phyloP scores from a whole-genome alignment of 176 grass and related monocot species.

The Themeda triandra region DNA sequence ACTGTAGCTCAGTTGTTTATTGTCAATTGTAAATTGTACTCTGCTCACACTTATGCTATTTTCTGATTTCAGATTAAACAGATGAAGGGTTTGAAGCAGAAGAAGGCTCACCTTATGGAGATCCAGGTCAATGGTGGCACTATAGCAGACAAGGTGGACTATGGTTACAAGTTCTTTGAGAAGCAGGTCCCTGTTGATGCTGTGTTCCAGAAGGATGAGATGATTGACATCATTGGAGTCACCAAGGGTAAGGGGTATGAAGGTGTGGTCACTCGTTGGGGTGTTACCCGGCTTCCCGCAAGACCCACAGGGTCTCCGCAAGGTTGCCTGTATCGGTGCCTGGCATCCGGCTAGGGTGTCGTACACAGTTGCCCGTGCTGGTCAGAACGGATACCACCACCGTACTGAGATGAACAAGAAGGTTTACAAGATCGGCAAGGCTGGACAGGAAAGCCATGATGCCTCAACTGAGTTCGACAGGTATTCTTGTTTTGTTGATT shows the following conservation, averaged over 20 bases:
- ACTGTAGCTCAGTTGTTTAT: background rate
- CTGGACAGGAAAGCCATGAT: constrained; percentile 61
- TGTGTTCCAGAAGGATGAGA: constrained; percentile 93
- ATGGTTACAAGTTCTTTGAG: constrained; percentile 82
- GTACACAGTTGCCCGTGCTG: constrained; percentile 88
- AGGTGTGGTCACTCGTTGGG: constrained; percentile 96
- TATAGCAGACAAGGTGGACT: constrained; percentile 90
- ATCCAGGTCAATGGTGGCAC: constrained; percentile 92
- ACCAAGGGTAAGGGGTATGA: constrained; percentile 99
- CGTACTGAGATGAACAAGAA: constrained; percentile 98
- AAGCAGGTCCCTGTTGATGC: constrained; percentile 84
- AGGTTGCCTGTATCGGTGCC: constrained; percentile 96
- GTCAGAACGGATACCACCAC: constrained; percentile 97
- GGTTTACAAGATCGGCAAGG: constrained; percentile 89
- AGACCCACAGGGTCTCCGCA: constrained; percentile 98
- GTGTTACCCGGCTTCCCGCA: constrained; percentile 91
- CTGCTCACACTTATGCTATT: background rate
- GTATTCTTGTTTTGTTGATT: background rate
- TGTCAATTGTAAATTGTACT: background rate
- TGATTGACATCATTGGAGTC: constrained; percentile 95
- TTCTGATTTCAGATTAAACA: constrained; percentile 70
- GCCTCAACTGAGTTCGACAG: constrained; percentile 85
- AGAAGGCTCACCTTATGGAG: constrained; percentile 99
- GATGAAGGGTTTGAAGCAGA: constrained; percentile 99
- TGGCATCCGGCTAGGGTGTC: constrained; percentile 99